Conservation (phyloP, 352 stramenopile genomes). For the Globisporangium echinulatum region DNA sequence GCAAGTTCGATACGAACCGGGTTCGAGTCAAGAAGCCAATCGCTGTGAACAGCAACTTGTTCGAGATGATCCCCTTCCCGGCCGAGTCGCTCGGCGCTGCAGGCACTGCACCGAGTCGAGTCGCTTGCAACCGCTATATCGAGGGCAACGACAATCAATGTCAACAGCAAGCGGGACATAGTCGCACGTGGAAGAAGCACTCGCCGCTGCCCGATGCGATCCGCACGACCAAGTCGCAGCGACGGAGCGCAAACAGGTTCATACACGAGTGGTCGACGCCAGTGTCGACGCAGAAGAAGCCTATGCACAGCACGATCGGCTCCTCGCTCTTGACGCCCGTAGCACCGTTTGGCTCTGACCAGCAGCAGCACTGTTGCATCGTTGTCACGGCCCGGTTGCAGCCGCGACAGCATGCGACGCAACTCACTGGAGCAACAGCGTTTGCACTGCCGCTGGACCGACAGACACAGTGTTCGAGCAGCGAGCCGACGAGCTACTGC, state of each 20-base stretch:
- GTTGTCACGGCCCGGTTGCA: too few species aligned
- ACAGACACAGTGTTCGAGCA: too few species aligned
- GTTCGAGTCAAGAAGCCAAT: slow-evolving; percentile 2
- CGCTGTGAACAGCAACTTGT: slow-evolving; percentile 1
- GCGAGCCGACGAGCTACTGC: too few species aligned
- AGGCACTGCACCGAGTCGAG: not conserved
- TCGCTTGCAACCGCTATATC: not conserved
- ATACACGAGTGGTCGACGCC: slow-evolving; percentile 1
- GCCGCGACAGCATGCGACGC: too few species aligned
- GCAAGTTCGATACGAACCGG: too few species aligned
- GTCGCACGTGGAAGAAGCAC: slow-evolving; percentile 6
- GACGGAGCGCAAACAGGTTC: not conserved
- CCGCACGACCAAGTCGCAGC: slow-evolving; percentile 4
- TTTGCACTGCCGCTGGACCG: too few species aligned
- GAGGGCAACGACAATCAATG: not conserved
- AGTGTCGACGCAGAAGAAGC: not conserved
- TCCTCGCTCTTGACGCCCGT: too few species aligned
- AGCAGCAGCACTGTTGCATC: too few species aligned
- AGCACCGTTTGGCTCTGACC: too few species aligned
- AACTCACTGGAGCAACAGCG: too few species aligned
- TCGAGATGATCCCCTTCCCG: slow-evolving; percentile 16
- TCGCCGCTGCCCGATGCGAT: slow-evolving; percentile 10
- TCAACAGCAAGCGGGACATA: not conserved
- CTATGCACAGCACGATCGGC: too few species aligned
- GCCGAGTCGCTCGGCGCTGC: slow-evolving; percentile 4